Evolutionary conservation across 2,329 filamentous ascomycete genomes (phyloP).

Genomic region (Epichloe scottii): DNA sequence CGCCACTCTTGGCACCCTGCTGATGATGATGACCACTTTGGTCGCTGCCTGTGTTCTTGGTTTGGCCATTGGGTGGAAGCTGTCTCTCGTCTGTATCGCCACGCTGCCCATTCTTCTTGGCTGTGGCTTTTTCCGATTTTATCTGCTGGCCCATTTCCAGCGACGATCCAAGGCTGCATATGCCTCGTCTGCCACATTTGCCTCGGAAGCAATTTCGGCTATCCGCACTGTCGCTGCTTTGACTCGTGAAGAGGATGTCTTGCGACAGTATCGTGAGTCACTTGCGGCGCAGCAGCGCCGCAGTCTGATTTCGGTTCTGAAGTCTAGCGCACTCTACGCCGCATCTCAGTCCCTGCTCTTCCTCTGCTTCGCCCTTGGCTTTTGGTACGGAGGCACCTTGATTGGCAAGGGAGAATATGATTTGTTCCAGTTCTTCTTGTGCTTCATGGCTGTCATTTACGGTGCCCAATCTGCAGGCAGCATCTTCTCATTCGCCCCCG

Average conservation of each 20-base stretch:
- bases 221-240: slow-evolving; percentile 89
- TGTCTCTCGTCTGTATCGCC: slow-evolving; percentile 69
- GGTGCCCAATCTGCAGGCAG: slow-evolving; percentile 84
- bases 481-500: slow-evolving; percentile 79
- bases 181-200: slow-evolving; percentile 68
- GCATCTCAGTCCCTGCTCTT: slow-evolving; percentile 75
- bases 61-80: slow-evolving; percentile 74
- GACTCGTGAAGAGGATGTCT: slow-evolving; percentile 74
- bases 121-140: slow-evolving; percentile 83
- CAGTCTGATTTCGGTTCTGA: slow-evolving; percentile 61
- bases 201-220: slow-evolving; percentile 84
- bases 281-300: slow-evolving; percentile 53
- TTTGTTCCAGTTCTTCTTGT: slow-evolving; percentile 84
- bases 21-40: slow-evolving; percentile 71
- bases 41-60: slow-evolving; percentile 58
- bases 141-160: slow-evolving; percentile 69
- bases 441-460: slow-evolving; percentile 79
- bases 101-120: slow-evolving; percentile 65
- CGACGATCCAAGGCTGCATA: slow-evolving; percentile 69
- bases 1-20: slow-evolving; percentile 72
- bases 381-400: slow-evolving; percentile 81
- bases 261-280: slow-evolving; percentile 54
- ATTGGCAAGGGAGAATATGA: slow-evolving; percentile 59
- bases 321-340: slow-evolving; percentile 70
- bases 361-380: slow-evolving; percentile 72